These are phyloP conservation scores for Aspergillus sp. DNA, from an alignment of 2,329 filamentous ascomycete species.

Conservation along the genomic window DNA sequence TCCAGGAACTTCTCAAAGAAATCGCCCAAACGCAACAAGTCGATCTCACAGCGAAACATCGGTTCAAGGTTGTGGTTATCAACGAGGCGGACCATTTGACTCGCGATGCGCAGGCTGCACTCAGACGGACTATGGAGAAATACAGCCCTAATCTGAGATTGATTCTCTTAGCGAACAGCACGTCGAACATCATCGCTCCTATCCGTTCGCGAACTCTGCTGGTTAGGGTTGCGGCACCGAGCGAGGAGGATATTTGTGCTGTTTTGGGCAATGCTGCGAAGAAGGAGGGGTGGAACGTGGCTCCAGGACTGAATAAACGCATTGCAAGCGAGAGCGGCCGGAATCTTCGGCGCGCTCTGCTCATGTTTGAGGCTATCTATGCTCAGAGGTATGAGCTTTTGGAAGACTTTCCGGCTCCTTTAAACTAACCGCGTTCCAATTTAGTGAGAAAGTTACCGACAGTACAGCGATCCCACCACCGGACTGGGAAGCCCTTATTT, in stretches of 20 bases:
- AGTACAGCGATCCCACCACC: conserved; percentile 87
- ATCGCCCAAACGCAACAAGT: conserved; percentile 99
- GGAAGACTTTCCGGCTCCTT: not conserved
- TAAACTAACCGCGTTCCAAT: not conserved
- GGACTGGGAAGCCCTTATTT: conserved; percentile 93
- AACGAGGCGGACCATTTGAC: conserved; percentile 96
- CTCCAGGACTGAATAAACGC: conserved; percentile 72
- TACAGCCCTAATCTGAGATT: conserved; percentile 93
- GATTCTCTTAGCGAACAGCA: conserved; percentile 92
- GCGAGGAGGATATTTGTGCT: conserved; percentile 76
- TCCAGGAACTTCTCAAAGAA: conserved; percentile 95
- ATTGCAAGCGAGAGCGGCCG: conserved; percentile 89
- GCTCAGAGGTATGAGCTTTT: conserved; percentile 79
- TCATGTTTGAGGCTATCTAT: conserved; percentile 97
- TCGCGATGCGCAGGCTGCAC: conserved; percentile 89
- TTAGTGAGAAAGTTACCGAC: conserved; percentile 85
- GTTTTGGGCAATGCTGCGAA: conserved; percentile 70
- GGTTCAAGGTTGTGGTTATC: conserved; percentile 98
- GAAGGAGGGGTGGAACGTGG: conserved; percentile 80
- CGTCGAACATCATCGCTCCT: conserved; percentile 97
- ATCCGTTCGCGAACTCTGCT: conserved; percentile 90
- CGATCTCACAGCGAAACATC: conserved; percentile 84
- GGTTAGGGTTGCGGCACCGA: conserved; percentile 87
- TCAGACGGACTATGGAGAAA: conserved; percentile 97
- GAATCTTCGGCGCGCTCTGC: conserved; percentile 81